phyloP scores from a whole-genome alignment of 2,329 filamentous ascomycete genomes.

The Chlorencoelia australis region DNA sequence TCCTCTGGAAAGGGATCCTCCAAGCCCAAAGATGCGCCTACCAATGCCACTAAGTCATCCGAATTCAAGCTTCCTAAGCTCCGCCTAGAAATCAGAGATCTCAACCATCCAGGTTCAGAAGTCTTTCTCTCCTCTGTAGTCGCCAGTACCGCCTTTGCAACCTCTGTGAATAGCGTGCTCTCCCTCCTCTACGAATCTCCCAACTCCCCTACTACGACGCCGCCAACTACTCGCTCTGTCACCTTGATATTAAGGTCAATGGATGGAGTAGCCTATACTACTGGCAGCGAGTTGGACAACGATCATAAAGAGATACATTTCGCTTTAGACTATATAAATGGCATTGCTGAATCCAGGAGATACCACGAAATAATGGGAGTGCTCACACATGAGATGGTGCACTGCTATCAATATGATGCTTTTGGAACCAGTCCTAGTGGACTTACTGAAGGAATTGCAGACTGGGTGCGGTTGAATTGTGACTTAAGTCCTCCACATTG shows the following conservation, averaged over 20 bases:
- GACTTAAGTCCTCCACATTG: constrained; percentile 74
- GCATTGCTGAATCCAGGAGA: constrained; percentile 33
- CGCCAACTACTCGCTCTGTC: constrained; percentile 66
- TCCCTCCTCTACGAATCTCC: constrained; percentile 57
- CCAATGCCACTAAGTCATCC: constrained; percentile 1
- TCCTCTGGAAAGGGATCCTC: constrained; percentile 3
- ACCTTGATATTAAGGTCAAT: constrained; percentile 74
- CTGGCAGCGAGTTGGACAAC: constrained; percentile 63
- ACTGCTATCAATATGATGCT: constrained; percentile 81
- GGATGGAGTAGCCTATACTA: constrained; percentile 83
- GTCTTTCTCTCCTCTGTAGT: constrained; percentile 60
- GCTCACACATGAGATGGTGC: constrained; percentile 84
- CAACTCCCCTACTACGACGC: constrained; percentile 29
- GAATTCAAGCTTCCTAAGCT: constrained; percentile 42
- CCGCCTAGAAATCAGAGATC: constrained; percentile 48
- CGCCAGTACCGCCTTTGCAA: constrained; percentile 48
- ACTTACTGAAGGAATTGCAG: constrained; percentile 81
- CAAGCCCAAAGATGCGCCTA: constrained; percentile 1
- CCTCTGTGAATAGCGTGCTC: constrained; percentile 59
- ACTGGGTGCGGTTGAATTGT: constrained; percentile 76
- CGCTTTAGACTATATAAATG: constrained; percentile 62
- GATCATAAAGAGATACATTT: constrained; percentile 94
- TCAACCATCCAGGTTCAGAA: constrained; percentile 47
- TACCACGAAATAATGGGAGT: constrained; percentile 68
- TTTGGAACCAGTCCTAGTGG: constrained; percentile 56